Base-by-base conservation (phyloP, 202 grass and related monocot genomes). In the Saccharum hybrid region DNA sequence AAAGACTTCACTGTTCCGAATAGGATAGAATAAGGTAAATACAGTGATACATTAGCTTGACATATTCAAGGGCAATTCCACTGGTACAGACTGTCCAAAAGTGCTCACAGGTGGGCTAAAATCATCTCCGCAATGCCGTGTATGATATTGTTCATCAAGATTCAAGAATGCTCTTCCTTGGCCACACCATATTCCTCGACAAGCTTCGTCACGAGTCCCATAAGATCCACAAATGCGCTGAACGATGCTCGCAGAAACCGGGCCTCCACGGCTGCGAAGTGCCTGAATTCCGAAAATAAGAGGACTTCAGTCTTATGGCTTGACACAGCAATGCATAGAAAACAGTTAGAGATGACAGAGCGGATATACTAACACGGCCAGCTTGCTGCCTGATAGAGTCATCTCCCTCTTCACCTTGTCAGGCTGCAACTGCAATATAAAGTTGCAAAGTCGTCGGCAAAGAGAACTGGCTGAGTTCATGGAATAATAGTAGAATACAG, bases 251-350 rank as follows among this genome's bases (percentile, higher is more conserved):
- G 87, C 5, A 96, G 82, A 75, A 96, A 96, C 30, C 90, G 81
- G n/a, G 93, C 88, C 81, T 96, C 93, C 31, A 83, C 88, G n/a
- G 93, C 92, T 85, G 92, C 92, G 30, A 98, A 93, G 34, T 86
- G 80, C 59, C 90, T 93, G 52, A 83, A 54, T 60, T 81, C 33
- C 45, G 71, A 14, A 23, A 57, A 84, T 33, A 10, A 15, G 0
- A 71, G 7, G 48, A 16, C 14, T 85, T 45, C 28, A 45, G 41
- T 62, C 71, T 61, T 36, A 78, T 10, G 2, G 63, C 18, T 3
- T 41, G 61, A 59, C 26, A 46, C 10, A 46, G 26, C 2, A 40
- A 60, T 26, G 19, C 9, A 76, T 36, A 49, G 1, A 31, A 2
- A 16, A 3, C 33, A 28, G 18, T 42, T 19, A 54, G 12, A 37